A percentile compares a stretch with the other conserved stretches of the same genome.
phyloP scores from a whole-genome alignment of 1,284 basidiomycete genomes.

The Trametes hirsuta region DNA sequence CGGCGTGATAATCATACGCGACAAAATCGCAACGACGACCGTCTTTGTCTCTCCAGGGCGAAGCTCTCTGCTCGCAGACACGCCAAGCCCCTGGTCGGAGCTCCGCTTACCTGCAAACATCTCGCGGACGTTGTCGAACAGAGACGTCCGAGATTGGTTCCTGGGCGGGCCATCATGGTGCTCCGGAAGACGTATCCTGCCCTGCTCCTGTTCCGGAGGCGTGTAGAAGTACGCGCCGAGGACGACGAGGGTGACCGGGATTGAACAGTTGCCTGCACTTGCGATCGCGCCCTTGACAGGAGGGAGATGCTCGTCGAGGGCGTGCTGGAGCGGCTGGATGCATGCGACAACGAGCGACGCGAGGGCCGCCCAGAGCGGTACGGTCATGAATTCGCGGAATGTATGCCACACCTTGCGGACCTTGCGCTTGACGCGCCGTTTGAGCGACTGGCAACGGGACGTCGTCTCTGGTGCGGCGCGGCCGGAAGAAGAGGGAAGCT shows the following conservation, averaged over 20 bases:
- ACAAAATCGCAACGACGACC: constrained; percentile 75
- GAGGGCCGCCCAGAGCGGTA: constrained; percentile 82
- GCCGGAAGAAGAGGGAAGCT: constrained; percentile 28
- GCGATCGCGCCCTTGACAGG: constrained; percentile 77
- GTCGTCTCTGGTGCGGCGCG: constrained; percentile 33
- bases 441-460: constrained; percentile 35
- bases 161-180: constrained; percentile 14
- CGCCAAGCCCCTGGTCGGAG: constrained; percentile 20
- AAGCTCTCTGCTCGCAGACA: constrained; percentile 19
- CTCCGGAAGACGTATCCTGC: constrained; percentile 23
- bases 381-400: constrained; percentile 84
- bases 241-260: constrained; percentile 89
- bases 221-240: constrained; percentile 91
- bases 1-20: constrained; percentile 89
- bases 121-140: constrained; percentile 45
- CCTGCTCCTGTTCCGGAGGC: constrained; percentile 32
- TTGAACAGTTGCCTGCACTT: constrained; percentile 79
- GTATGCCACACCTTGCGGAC: constrained; percentile 40
- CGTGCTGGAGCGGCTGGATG: constrained; percentile 73
- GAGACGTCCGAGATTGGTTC: constrained; percentile 37
- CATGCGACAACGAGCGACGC: constrained; percentile 83
- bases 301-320: constrained; percentile 61
- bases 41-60: constrained; percentile 78
- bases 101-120: constrained; percentile 40
- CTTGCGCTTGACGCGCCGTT: constrained; percentile 38